These are phyloP conservation scores for Candida suzukii DNA, from an alignment of 805 yeast species.

Conservation along the genomic window DNA sequence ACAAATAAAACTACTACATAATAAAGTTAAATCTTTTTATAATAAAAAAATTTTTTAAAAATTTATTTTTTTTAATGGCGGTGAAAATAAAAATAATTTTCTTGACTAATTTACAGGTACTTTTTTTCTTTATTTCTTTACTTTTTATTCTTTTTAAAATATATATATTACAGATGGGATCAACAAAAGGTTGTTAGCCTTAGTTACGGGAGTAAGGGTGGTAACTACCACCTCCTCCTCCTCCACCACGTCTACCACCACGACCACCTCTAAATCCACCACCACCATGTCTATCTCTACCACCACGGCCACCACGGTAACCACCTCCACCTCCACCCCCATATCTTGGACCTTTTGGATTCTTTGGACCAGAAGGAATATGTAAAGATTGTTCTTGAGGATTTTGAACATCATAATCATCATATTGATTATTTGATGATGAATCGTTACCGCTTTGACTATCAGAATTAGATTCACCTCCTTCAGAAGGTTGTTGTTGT, in stretches of 20 bases:
- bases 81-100: too few species aligned
- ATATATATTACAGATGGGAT: too few species aligned
- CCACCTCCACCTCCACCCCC: slow-evolving; percentile 2
- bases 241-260: slow-evolving; percentile 9
- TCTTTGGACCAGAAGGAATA: slow-evolving; percentile 28
- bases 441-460: neutral
- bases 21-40: neutral
- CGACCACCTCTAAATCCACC: slow-evolving; percentile 13
- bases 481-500: slow-evolving; percentile 2
- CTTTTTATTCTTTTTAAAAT: too few species aligned
- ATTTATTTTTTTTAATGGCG: too few species aligned
- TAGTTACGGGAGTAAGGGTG: slow-evolving; percentile 24
- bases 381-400: slow-evolving; percentile 25
- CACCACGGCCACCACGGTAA: slow-evolving; percentile 7
- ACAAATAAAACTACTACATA: neutral
- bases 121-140: too few species aligned
- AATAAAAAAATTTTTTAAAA: too few species aligned
- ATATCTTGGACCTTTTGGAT: slow-evolving; percentile 15
- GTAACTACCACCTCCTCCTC: slow-evolving; percentile 19
- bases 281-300: slow-evolving; percentile 7
- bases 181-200: too few species aligned
- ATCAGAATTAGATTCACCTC: neutral
- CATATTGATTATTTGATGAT: neutral
- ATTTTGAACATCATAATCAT: slow-evolving; percentile 18
- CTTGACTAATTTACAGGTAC: too few species aligned